phyloP scores from a whole-genome alignment of 805 yeast genomes.

The Yarrowia alimentaria region DNA sequence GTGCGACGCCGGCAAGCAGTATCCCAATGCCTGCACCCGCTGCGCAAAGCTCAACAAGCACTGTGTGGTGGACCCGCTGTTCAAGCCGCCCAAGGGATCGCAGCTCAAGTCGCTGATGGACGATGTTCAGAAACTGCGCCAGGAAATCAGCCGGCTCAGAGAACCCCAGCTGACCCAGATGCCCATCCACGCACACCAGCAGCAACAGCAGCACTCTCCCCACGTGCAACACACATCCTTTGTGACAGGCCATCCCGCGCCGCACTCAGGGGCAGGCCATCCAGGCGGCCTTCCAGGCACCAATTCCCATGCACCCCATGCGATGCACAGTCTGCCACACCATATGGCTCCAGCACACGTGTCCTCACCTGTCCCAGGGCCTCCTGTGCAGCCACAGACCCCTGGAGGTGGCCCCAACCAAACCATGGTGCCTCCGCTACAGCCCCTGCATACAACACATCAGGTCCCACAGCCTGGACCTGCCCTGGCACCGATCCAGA shows the following conservation, averaged over 20 bases:
- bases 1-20: constrained; percentile 84
- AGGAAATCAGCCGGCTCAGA: constrained; percentile 65
- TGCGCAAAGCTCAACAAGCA: constrained; percentile 75
- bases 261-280: too few relatives aligned
- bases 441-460: neutral
- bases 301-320: too few relatives aligned
- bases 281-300: too few relatives aligned
- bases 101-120: constrained; percentile 80
- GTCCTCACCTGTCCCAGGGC: too few relatives aligned
- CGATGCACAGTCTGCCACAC: too few relatives aligned
- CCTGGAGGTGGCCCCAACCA: too few relatives aligned
- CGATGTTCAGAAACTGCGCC: constrained; percentile 77
- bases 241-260: too few relatives aligned
- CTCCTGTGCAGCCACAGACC: too few relatives aligned
- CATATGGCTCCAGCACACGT: too few relatives aligned
- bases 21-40: constrained; percentile 77
- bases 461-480: neutral
- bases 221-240: too few relatives aligned
- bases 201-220: neutral
- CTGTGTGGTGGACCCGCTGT: constrained; percentile 89
- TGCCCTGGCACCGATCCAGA: constrained; percentile 25
- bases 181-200: neutral
- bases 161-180: constrained; percentile 46
- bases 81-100: constrained; percentile 87
- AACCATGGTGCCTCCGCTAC: too few relatives aligned